Conservation (phyloP, 1,284 basidiomycete genomes). For the Microbotryum saponariae region DNA sequence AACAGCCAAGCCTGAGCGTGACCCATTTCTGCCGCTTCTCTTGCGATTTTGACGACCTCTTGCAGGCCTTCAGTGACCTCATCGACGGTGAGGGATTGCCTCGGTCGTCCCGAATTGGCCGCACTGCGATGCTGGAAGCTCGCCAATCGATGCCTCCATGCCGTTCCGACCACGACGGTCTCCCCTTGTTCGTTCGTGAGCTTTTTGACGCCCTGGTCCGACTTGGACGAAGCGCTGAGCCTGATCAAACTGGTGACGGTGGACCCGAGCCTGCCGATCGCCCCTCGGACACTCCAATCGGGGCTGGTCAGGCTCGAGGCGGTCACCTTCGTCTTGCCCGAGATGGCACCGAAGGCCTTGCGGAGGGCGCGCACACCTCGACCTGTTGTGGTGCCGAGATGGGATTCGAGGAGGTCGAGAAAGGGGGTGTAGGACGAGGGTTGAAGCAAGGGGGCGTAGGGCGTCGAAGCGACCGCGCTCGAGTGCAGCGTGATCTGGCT, state of each 20-base stretch:
- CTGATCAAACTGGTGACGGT: constrained; percentile 4
- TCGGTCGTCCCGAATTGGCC: neutral
- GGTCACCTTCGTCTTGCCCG: neutral
- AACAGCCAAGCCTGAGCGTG: constrained; percentile 65
- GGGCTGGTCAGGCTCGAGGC: neutral
- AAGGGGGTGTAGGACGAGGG: constrained; percentile 10
- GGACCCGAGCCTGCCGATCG: constrained; percentile 4
- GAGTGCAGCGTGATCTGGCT: too few species aligned
- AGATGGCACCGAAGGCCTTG: neutral
- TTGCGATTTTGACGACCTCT: constrained; percentile 40
- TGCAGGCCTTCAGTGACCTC: constrained; percentile 20
- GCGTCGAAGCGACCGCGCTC: too few species aligned
- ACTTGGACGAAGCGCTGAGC: too few species aligned
- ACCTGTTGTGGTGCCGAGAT: neutral
- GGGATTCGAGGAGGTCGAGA: constrained; percentile 14
- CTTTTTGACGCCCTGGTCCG: too few species aligned
- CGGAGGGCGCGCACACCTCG: constrained; percentile 1
- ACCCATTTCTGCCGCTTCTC: constrained; percentile 66
- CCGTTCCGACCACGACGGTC: too few species aligned
- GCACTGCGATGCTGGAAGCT: too few species aligned
- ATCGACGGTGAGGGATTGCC: constrained; percentile 5
- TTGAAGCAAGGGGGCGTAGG: neutral
- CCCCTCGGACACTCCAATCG: constrained; percentile 13
- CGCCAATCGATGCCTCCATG: too few species aligned
- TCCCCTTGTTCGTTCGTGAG: too few species aligned